Base-by-base conservation (phyloP, 2,329 filamentous ascomycete genomes). In the Pestalotiopsis sp. region DNA sequence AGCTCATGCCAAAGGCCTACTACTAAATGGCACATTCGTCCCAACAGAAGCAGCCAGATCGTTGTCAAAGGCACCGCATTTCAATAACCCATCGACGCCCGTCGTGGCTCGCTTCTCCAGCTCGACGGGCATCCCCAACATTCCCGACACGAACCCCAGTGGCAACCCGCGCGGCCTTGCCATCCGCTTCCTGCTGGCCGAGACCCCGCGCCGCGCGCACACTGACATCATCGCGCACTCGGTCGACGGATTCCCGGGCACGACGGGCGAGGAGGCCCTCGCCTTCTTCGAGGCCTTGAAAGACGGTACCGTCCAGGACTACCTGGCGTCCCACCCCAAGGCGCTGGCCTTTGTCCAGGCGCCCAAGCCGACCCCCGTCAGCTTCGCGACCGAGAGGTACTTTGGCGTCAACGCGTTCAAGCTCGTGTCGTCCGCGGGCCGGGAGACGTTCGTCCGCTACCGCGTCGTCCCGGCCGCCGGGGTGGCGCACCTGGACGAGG, bases 221-320 rank as follows among this genome's bases (percentile, higher is more conserved):
- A 89, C 87, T 1, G 87, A 90, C 73, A 85, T 90, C 71, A 78
- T 90, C 65, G 76, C 81, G 0, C 87, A 89, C 76, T 85, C 82
- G 1, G 85, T 84, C 1, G 80, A 83, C 2, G 83, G 80, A 75
- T 89, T 89, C 76, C 87, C 87, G 0, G 82, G 81, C 0, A 79
- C 82, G 45, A 87, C 84, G 0, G 86, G 86, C 14, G 85, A 81
- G 14, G 85, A 84, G n/a, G 86, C 88, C 61, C 80, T 88, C 1
- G 80, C 80, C 9, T 80, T 89, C 64, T 78, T 89, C 39, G 71
- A 75, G n/a, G 82, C 84, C 0, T 71, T 84, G 1, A 79, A 75
- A 0, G 76, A 77, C 12, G 80, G 80, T 5, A 74, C 70, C 4
- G 67, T 86, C 0, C 80, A 79, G 5, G 74, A 78, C 4, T 87